These are phyloP conservation scores for Alternaria sp. DNA, from an alignment of 2,329 filamentous ascomycete species.

Conservation along the genomic window DNA sequence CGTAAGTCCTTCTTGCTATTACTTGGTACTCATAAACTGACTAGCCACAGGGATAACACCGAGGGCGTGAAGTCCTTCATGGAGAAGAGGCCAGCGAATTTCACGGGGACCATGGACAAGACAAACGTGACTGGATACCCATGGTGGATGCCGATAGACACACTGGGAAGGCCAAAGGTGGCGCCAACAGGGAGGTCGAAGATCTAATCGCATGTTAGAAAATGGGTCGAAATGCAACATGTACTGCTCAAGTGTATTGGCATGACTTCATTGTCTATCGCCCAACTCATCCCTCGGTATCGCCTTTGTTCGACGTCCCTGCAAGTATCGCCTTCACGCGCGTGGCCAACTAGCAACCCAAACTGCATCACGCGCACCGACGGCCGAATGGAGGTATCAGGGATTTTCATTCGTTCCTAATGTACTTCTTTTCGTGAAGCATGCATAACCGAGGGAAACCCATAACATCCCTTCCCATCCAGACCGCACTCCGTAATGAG, in stretches of 20 bases:
- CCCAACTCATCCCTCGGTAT: slow-evolving; percentile 3
- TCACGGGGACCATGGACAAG: slow-evolving; percentile 65
- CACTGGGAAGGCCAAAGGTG: slow-evolving; percentile 49
- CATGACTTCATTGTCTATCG: slow-evolving; percentile 21
- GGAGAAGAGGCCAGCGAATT: slow-evolving; percentile 69
- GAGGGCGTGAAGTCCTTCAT: slow-evolving; percentile 74
- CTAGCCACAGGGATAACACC: slow-evolving; percentile 61
- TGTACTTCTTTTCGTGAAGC: slow-evolving; percentile 51
- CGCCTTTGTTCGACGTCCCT: slow-evolving; percentile 4
- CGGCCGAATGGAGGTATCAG: slow-evolving; percentile 42
- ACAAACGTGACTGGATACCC: slow-evolving; percentile 68
- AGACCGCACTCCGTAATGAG: slow-evolving; percentile 49
- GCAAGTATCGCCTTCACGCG: slow-evolving; percentile 1
- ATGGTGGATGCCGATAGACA: slow-evolving; percentile 70
- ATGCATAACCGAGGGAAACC: slow-evolving; percentile 51
- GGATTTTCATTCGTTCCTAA: slow-evolving; percentile 54
- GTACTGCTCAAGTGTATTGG: slow-evolving; percentile 1
- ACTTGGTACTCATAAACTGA: slow-evolving; percentile 2
- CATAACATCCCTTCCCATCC: slow-evolving; percentile 48
- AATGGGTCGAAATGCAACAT: not conserved
- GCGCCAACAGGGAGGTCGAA: slow-evolving; percentile 38
- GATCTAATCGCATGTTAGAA: slow-evolving; percentile 25
- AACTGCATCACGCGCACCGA: slow-evolving; percentile 31
- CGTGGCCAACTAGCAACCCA: slow-evolving; percentile 15
- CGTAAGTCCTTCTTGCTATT: slow-evolving; percentile 37